A percentile compares a stretch with the other conserved stretches of the same genome.
phyloP scores from a whole-genome alignment of 306 rosid species.

The Lotus japonicus region DNA sequence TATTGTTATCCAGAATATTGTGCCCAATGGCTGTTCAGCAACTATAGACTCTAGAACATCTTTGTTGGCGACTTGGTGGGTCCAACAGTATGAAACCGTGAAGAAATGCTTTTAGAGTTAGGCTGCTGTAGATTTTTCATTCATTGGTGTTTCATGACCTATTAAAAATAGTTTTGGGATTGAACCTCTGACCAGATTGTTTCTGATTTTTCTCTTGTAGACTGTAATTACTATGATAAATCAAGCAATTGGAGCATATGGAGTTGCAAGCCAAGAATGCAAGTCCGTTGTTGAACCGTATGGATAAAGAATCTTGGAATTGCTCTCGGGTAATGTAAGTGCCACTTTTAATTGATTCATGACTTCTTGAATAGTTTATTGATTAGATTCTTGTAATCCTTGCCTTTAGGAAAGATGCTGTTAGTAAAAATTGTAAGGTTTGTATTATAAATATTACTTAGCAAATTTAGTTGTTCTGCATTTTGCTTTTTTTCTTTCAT shows the following conservation, averaged over 20 bases:
- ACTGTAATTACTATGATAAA: constrained; percentile 46
- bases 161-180: neutral
- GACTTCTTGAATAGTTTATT: too few relatives aligned
- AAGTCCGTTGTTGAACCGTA: constrained; percentile 67
- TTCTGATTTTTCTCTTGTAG: constrained; percentile 30
- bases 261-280: constrained; percentile 67
- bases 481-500: too few relatives aligned
- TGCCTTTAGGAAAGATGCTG: too few relatives aligned
- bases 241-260: constrained; percentile 77
- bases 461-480: too few relatives aligned
- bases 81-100: constrained; percentile 92
- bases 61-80: constrained; percentile 85
- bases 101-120: constrained; percentile 3
- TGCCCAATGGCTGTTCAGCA: constrained; percentile 59
- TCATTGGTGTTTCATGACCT: neutral
- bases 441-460: too few relatives aligned
- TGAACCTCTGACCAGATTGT: neutral
- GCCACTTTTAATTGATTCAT: neutral
- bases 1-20: constrained; percentile 62
- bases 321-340: constrained; percentile 64
- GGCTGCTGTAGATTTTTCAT: constrained; percentile 8
- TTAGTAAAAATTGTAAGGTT: too few relatives aligned
- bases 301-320: constrained; percentile 62
- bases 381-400: too few relatives aligned
- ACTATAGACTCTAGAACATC: constrained; percentile 97